Percentiles rank a stretch among this genome's conserved stretches.
phyloP scores from a whole-genome alignment of 2,329 filamentous ascomycete species.

The Lasiodiplodia gonubiensis region DNA sequence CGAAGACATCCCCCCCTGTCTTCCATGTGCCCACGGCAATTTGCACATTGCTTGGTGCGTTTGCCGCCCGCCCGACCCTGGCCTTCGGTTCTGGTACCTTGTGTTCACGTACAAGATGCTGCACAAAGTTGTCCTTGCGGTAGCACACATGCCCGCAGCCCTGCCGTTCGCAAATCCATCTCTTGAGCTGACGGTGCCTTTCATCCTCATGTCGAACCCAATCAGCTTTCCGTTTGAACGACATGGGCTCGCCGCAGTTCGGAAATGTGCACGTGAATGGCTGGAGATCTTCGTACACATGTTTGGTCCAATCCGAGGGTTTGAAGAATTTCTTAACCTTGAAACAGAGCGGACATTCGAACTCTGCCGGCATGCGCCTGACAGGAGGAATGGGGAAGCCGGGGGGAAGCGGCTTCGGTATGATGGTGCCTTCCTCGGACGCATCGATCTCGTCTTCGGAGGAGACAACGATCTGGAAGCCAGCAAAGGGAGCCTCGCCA shows the following conservation, averaged over 20 bases:
- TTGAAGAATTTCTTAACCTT: conserved; percentile 84
- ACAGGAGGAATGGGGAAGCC: conserved; percentile 85
- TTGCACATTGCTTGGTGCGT: conserved; percentile 30
- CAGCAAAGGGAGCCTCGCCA: conserved; percentile 60
- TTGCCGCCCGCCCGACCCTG: conserved; percentile 63
- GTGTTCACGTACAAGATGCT: conserved; percentile 90
- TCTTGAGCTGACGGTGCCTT: conserved; percentile 85
- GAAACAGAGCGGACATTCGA: conserved; percentile 90
- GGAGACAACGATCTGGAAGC: conserved; percentile 60
- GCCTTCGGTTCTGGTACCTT: conserved; percentile 82
- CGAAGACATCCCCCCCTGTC: background rate
- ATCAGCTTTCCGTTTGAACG: conserved; percentile 93
- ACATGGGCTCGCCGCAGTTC: conserved; percentile 81
- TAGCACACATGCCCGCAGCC: conserved; percentile 85
- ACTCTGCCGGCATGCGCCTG: conserved; percentile 77
- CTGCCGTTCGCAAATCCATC: conserved; percentile 83
- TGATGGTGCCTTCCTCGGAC: conserved; percentile 70
- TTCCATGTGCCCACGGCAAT: background rate
- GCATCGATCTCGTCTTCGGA: conserved; percentile 70
- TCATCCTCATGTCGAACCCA: conserved; percentile 97
- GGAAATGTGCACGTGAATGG: conserved; percentile 93
- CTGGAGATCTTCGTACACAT: conserved; percentile 91
- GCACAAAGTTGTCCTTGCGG: conserved; percentile 89
- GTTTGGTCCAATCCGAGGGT: conserved; percentile 95
- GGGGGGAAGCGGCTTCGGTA: conserved; percentile 67